A percentile compares a stretch with the other conserved stretches of the same genome.
phyloP scores from a whole-genome alignment of 768 basidiomycete species.

The Xerocomus spinulosus region DNA sequence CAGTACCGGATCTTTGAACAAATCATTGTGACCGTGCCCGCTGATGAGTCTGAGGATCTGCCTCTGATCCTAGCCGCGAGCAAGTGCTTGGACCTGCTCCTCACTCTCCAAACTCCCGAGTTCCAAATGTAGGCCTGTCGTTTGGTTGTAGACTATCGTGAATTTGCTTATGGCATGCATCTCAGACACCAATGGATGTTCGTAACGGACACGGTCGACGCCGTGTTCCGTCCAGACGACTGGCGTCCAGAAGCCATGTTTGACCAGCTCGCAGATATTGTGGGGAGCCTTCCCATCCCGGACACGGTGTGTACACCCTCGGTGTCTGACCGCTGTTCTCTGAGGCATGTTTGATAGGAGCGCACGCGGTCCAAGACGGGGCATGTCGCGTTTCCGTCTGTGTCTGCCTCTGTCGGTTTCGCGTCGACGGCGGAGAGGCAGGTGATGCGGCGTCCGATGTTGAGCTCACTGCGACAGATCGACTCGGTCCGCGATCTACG shows the following conservation, averaged over 20 bases:
- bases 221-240: constrained; percentile 79
- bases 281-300: constrained; percentile 57
- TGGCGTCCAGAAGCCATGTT: constrained; percentile 85
- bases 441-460: constrained; percentile 67
- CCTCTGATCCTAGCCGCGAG: constrained; percentile 81
- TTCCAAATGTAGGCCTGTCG: constrained; percentile 78
- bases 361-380: constrained; percentile 23
- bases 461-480: constrained; percentile 65
- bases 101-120: constrained; percentile 92
- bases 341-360: constrained; percentile 15
- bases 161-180: constrained; percentile 4
- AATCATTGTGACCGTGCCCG: constrained; percentile 61
- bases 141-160: background rate
- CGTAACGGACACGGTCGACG: constrained; percentile 95
- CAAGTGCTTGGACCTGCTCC: constrained; percentile 91
- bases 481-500: constrained; percentile 80
- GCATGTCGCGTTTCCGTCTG: constrained; percentile 20
- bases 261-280: constrained; percentile 83
- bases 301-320: constrained; percentile 24
- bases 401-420: constrained; percentile 17
- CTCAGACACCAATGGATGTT: constrained; percentile 96
- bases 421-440: constrained; percentile 36
- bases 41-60: constrained; percentile 83
- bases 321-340: background rate
- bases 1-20: constrained; percentile 91